Evolutionary conservation across 192 early-diverging fungal species (phyloP).

Genomic region (Phycomyces blakesleeanus): DNA sequence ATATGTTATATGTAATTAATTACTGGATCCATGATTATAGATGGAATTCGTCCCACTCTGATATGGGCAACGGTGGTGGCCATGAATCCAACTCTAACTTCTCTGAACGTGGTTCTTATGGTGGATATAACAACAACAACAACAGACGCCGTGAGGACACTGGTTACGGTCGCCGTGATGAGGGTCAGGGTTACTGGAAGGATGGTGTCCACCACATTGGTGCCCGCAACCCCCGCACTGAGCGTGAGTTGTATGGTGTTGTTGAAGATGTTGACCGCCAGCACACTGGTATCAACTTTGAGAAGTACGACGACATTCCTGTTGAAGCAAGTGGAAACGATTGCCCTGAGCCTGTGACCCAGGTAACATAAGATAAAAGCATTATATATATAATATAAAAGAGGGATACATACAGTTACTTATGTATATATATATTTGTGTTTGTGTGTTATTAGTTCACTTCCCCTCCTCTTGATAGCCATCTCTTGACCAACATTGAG

Average conservation of each 20-base stretch:
- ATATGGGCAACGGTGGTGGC: slow-evolving; percentile 37
- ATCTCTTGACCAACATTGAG: slow-evolving; percentile 87
- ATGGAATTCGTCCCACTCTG: slow-evolving; percentile 24
- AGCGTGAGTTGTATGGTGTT: slow-evolving; percentile 72
- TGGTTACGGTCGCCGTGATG: slow-evolving; percentile 38
- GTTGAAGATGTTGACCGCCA: slow-evolving; percentile 73
- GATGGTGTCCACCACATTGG: slow-evolving; percentile 80
- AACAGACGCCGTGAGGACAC: slow-evolving; percentile 41
- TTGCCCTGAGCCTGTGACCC: slow-evolving; percentile 60
- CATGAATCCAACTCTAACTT: slow-evolving; percentile 32
- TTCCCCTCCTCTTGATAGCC: slow-evolving; percentile 69
- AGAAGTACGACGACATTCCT: slow-evolving; percentile 98
- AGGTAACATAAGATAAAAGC: neutral
- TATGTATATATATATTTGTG: too few relatives aligned
- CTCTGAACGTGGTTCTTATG: slow-evolving; percentile 38
- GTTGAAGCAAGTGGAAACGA: slow-evolving; percentile 82
- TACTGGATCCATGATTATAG: neutral
- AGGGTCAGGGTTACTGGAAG: slow-evolving; percentile 58
- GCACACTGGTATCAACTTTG: slow-evolving; percentile 96
- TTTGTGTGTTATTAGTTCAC: slow-evolving; percentile 40
- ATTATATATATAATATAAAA: neutral
- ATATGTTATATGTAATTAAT: neutral
- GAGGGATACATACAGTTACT: neutral
- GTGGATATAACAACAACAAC: too few relatives aligned
- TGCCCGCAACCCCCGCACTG: slow-evolving; percentile 72